A percentile compares a stretch with the other conserved stretches of the same genome.
phyloP scores from a whole-genome alignment of 1,284 basidiomycete genomes.

The Leccinum cinnamomeum region DNA sequence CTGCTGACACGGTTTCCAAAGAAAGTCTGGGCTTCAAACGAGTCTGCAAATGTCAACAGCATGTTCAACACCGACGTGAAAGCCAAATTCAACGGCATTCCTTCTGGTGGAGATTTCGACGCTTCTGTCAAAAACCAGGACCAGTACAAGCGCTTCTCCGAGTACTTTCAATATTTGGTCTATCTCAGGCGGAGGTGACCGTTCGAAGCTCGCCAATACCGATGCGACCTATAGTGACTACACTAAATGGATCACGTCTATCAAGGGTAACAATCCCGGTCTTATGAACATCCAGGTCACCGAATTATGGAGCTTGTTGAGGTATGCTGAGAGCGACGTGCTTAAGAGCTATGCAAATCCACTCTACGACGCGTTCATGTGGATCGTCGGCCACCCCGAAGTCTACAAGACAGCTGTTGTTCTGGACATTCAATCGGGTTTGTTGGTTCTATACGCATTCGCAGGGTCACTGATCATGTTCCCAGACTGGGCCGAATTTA shows the following conservation, averaged over 20 bases:
- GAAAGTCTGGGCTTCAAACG: neutral
- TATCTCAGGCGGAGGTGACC: neutral
- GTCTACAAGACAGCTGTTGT: neutral
- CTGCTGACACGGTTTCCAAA: neutral
- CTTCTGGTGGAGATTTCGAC: neutral
- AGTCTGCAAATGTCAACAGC: neutral
- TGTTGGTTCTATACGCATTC: neutral
- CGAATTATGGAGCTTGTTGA: neutral
- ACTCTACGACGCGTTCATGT: neutral
- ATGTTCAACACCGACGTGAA: neutral
- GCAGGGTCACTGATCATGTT: neutral
- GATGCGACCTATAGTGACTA: neutral
- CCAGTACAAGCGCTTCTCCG: neutral
- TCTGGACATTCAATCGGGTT: neutral
- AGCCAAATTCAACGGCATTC: neutral
- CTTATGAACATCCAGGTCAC: neutral
- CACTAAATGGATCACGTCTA: neutral
- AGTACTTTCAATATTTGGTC: neutral
- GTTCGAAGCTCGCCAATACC: neutral
- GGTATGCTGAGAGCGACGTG: neutral
- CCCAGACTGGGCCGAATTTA: neutral
- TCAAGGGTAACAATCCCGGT: neutral
- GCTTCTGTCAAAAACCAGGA: neutral
- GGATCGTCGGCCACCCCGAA: neutral
- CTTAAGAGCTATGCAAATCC: neutral